These are phyloP conservation scores for Suzukiozyma palmioleophila DNA, from an alignment of 1,139 yeast species.

Conservation along the genomic window DNA sequence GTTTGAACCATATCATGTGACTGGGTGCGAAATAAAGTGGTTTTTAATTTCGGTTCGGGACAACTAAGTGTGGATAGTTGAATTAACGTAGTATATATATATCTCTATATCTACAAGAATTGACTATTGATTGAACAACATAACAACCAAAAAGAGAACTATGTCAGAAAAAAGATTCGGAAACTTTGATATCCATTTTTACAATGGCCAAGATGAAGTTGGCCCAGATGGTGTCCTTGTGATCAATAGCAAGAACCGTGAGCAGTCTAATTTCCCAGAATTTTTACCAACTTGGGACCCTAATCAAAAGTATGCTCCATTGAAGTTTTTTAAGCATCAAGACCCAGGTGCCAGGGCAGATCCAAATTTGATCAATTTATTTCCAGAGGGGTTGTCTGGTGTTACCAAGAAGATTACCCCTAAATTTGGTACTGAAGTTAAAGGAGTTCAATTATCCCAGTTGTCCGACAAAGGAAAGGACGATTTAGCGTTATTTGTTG, in stretches of 20 bases:
- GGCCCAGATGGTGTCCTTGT: constrained; percentile 32
- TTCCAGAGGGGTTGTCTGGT: constrained; percentile 26
- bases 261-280: constrained; percentile 29
- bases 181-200: constrained; percentile 40
- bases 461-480: constrained; percentile 48
- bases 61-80: background rate
- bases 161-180: constrained; percentile 19
- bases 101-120: background rate
- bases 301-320: constrained; percentile 38
- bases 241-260: constrained; percentile 24
- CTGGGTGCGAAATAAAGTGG: background rate
- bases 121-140: too few species aligned
- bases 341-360: constrained; percentile 58
- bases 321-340: constrained; percentile 41
- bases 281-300: constrained; percentile 52
- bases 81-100: background rate
- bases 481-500: constrained; percentile 59
- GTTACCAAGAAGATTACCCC: constrained; percentile 47
- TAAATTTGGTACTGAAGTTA: constrained; percentile 58
- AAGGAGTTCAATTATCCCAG: constrained; percentile 51
- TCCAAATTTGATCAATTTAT: constrained; percentile 44
- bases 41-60: background rate
- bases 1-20: constrained; percentile 1
- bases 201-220: constrained; percentile 35
- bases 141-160: background rate